A percentile compares a stretch with the other conserved stretches of the same genome.
Conservation (phyloP, 2,329 filamentous ascomycete genomes). For the Harringtonia aguacate region DNA sequence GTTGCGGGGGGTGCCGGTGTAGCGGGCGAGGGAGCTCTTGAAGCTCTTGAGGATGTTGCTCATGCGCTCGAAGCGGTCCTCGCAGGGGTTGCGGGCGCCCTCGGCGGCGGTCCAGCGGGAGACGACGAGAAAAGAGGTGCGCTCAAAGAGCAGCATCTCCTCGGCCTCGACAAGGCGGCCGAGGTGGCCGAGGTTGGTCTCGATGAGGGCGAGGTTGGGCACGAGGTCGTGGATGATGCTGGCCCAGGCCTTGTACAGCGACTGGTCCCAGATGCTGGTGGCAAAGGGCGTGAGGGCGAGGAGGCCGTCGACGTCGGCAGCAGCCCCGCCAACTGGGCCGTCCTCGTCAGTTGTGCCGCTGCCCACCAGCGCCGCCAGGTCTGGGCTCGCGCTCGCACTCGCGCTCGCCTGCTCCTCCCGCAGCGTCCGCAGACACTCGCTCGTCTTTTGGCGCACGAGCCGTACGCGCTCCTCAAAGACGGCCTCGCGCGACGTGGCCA, state of each 20-base stretch:
- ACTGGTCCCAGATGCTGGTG: slow-evolving; percentile 98
- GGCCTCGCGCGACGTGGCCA: slow-evolving; percentile 63
- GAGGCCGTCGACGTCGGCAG: slow-evolving; percentile 19
- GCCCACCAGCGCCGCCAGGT: slow-evolving; percentile 2
- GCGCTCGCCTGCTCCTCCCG: slow-evolving; percentile 16
- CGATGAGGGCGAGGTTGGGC: slow-evolving; percentile 84
- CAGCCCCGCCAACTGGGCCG: no score
- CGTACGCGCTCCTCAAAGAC: slow-evolving; percentile 78
- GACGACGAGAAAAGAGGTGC: slow-evolving; percentile 93
- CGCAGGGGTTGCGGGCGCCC: slow-evolving; percentile 73
- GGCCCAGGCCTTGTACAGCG: slow-evolving; percentile 95
- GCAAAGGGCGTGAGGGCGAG: slow-evolving; percentile 80
- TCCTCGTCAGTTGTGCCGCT: slow-evolving; percentile 18
- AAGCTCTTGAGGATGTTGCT: slow-evolving; percentile 98
- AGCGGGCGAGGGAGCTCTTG: slow-evolving; percentile 72
- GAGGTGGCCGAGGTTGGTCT: slow-evolving; percentile 71
- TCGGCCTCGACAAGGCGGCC: slow-evolving; percentile 83
- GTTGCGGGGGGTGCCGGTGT: slow-evolving; percentile 70
- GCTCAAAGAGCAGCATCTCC: slow-evolving; percentile 89
- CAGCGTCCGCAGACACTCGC: slow-evolving; percentile 36
- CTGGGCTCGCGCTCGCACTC: neutral
- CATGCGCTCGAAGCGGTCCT: slow-evolving; percentile 85
- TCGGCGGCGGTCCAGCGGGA: slow-evolving; percentile 73
- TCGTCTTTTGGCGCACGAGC: slow-evolving; percentile 64
- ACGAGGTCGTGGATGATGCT: slow-evolving; percentile 96